A percentile compares a stretch with the other conserved stretches of the same genome.
Evolutionary conservation across 108 stramenopile genomes (phyloP).

Genomic region (Mediolabrus comicus): DNA sequence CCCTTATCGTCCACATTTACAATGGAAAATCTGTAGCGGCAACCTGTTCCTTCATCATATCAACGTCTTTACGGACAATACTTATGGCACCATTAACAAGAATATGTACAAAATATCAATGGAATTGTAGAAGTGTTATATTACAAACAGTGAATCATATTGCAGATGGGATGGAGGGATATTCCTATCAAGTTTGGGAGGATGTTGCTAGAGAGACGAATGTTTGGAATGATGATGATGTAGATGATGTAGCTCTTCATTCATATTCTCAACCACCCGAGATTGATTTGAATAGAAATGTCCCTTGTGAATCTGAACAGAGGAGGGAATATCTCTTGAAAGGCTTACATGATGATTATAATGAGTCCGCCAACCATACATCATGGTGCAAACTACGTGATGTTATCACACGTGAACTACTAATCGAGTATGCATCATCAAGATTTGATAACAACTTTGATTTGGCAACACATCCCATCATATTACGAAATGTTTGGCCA

Average conservation of each 20-base stretch:
- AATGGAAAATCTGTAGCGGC: too few relatives aligned
- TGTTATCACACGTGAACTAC: constrained; percentile 22
- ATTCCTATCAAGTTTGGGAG: constrained; percentile 18
- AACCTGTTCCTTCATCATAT: constrained; percentile 10
- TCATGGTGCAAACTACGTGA: constrained; percentile 22
- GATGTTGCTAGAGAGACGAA: constrained; percentile 10
- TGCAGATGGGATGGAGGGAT: constrained; percentile 13
- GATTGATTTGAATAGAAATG: constrained; percentile 24
- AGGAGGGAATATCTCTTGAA: constrained; percentile 11
- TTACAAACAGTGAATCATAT: background rate
- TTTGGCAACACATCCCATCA: constrained; percentile 28
- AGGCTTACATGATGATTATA: background rate
- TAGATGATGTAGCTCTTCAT: background rate
- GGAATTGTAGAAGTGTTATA: background rate
- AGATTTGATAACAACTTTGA: constrained; percentile 22
- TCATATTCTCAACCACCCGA: constrained; percentile 13
- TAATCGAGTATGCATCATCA: constrained; percentile 14
- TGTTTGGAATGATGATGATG: background rate
- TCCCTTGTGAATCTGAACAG: constrained; percentile 17
- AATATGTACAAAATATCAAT: background rate
- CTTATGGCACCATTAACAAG: constrained; percentile 10
- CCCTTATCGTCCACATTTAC: too few relatives aligned
- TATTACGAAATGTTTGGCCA: constrained; percentile 36
- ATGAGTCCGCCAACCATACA: background rate
- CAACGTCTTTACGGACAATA: constrained; percentile 21